Evolutionary conservation across 495 filamentous ascomycete genomes (phyloP).

Genomic region (Aspergillus saccharolyticus): DNA sequence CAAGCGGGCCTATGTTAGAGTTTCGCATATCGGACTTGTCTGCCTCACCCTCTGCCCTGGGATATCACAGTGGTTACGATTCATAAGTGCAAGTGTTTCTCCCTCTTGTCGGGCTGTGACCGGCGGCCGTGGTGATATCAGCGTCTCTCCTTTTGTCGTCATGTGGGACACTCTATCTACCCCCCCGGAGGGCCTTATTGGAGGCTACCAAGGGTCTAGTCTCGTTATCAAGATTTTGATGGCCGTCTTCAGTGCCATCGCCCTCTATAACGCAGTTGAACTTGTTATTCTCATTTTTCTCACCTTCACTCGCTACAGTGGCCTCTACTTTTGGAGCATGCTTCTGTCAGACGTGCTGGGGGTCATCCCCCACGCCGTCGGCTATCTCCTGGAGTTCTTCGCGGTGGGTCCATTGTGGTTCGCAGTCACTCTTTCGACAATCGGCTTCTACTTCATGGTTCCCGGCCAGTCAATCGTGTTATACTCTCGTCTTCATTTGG

Average conservation of each 20-base stretch:
- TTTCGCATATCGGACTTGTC: background rate
- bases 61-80: background rate
- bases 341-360: conserved; percentile 27
- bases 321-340: conserved; percentile 47
- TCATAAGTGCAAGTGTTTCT: background rate
- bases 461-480: conserved; percentile 63
- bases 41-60: background rate
- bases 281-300: conserved; percentile 44
- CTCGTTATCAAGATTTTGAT: conserved; percentile 36
- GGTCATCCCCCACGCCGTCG: conserved; percentile 51
- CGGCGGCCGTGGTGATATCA: background rate
- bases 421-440: conserved; percentile 34
- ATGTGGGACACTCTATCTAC: conserved; percentile 15
- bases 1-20: background rate
- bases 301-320: conserved; percentile 43
- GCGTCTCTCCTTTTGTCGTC: background rate
- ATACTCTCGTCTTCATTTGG: conserved; percentile 60
- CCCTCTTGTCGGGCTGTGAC: background rate
- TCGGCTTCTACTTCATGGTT: conserved; percentile 60
- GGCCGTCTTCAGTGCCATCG: conserved; percentile 44
- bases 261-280: conserved; percentile 50
- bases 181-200: conserved; percentile 32
- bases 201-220: conserved; percentile 28
- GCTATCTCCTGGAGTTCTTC: conserved; percentile 53
- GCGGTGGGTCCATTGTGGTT: conserved; percentile 33